Evolutionary conservation across 371 early-diverging fungal genomes (phyloP), one percentile per base, ranked within the genome.

Genomic region (Dentiscutata heterogama): DNA sequence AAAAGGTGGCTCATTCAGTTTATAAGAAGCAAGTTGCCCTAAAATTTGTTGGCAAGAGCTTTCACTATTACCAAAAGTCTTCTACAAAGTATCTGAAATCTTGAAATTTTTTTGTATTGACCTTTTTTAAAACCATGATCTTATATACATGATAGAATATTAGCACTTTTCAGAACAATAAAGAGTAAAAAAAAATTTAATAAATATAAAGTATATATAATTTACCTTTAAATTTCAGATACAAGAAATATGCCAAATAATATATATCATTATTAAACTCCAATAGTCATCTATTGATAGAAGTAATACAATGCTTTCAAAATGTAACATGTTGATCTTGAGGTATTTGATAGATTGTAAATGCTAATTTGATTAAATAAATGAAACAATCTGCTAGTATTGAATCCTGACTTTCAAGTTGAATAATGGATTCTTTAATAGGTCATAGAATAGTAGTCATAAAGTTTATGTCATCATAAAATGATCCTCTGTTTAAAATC

Each of bases 361-460:
- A 0, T 42, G 4, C 68, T 27, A 68, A 29, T 42, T 22, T 35
- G 1, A n/a, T 42, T 13, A 68, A 13, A 42, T 42, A 0, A 6
- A 68, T 3, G 42, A 68, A 68, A n/a, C 39, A 35, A 68, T 42
- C 42, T 46, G 51, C 70, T n/a, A 70, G 22, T 16, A 22, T 70
- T n/a, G 7, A 42, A 51, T 6, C 20, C 2, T 46, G 20, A 4
- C 7, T 46, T 50, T 70, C 70, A 29, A 50, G 31, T 20, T 7
- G 7, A 29, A 16, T 46, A 22, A 70, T 70, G 20, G 50, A 46
- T 42, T 51, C 2, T 70, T 70, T 70, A 39, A 70, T 50, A 7
- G 51, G 51, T 3, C 35, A 3, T 31, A 31, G 3, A 31, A 31
- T 31, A 31, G 35, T 2, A 31, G 35, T 31, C 35, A 31, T 31